Conservation (phyloP, 139 green algal species). For the Chlorella sp. region DNA sequence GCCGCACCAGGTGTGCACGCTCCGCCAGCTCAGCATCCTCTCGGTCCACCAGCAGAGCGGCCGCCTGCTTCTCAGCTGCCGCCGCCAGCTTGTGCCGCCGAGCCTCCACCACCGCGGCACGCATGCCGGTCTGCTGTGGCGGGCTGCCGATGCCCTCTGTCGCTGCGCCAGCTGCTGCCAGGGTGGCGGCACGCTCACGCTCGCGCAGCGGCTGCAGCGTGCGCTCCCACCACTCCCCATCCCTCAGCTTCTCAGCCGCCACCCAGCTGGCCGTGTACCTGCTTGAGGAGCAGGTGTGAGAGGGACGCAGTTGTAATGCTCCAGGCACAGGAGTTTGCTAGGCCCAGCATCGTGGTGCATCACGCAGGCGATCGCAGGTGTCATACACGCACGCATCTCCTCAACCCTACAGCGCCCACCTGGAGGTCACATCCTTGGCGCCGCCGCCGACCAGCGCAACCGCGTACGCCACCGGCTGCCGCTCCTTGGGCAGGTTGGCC, state of each 20-base stretch:
- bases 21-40: constrained; percentile 83
- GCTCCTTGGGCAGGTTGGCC: neutral
- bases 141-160: neutral
- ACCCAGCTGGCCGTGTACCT: constrained; percentile 67
- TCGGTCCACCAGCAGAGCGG: constrained; percentile 48
- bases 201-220: constrained; percentile 49
- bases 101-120: neutral
- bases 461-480: constrained; percentile 70
- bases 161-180: neutral
- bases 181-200: constrained; percentile 20
- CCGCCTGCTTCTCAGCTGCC: neutral
- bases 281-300: neutral
- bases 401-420: constrained; percentile 27
- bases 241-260: constrained; percentile 56
- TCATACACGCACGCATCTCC: too few relatives aligned
- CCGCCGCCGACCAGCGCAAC: constrained; percentile 60
- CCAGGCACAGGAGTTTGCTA: too few relatives aligned
- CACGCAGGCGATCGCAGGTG: too few relatives aligned
- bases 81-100: neutral
- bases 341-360: too few relatives aligned
- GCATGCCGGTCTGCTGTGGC: neutral
- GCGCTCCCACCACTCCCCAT: constrained; percentile 71
- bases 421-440: constrained; percentile 77
- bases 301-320: too few relatives aligned
- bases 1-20: constrained; percentile 23